Evolutionary conservation across 768 basidiomycete species (phyloP), one percentile per base, ranked within the genome.

Genomic region (Collybia sp.): DNA sequence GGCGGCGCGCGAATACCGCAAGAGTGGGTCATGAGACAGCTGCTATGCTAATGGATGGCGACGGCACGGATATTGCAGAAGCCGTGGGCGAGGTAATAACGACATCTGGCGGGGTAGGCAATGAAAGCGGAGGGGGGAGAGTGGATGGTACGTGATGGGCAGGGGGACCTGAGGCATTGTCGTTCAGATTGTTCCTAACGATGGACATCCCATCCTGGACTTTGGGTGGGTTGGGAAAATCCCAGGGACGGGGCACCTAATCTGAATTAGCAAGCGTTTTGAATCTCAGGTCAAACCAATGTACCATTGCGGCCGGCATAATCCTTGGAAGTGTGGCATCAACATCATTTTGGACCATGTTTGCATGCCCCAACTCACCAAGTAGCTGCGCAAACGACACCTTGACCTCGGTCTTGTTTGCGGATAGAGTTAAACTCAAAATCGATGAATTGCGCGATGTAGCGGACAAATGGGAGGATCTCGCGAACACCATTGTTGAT

Each of bases 331-430:
- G 30, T 3, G 9, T n/a, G 39, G 34, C 12, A 30, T 36, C 18
- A 17, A 18, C n/a, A 33, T 43, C 39, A 17, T 20, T 25, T 25
- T 30, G 31, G 18, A 38, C 5, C n/a, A 17, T 6, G 30, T 12
- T 18, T 12, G 8, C 32, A 46, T 30, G 5, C 12, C 9, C 9
- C 31, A 32, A 62, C 72, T 19, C 56, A 83, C 88, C 91, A 93
- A n/a, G 91, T 94, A 5, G 91, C 85, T 41, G 88, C 85, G 58
- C 91, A 90, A 30, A 93, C 82, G 32, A 93, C 92, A 15, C 91
- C 91, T 55, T 79, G 61, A 1, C 91, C 90, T 42, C 68, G 56
- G 54, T 93, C 73, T 53, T 84, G 78, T 16, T 58, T 65, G 56
- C 77, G 72, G 58, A 93, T 87, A 34, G 72, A 46, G 39, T 62